Conservation (phyloP, 441 rosid genomes). For the Pelargonium australe region DNA sequence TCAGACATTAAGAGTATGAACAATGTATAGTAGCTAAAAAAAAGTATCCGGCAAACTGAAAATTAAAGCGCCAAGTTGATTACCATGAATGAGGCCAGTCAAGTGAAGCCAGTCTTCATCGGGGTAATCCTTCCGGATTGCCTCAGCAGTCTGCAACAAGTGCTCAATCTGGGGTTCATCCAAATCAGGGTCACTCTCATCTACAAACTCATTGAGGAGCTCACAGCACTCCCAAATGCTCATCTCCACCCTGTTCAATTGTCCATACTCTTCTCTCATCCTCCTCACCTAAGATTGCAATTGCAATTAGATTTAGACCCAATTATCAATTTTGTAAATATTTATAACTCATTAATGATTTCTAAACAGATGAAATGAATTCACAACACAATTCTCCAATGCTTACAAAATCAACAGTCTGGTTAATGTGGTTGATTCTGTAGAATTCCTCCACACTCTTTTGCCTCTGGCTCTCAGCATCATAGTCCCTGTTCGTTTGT, state of each 20-base stretch:
- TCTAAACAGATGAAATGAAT: too few species aligned
- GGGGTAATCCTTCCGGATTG: slow-evolving; percentile 70
- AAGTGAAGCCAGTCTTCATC: slow-evolving; percentile 83
- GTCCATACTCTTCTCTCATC: slow-evolving; percentile 56
- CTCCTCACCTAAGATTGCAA: slow-evolving; percentile 37
- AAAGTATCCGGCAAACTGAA: too few species aligned
- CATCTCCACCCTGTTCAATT: slow-evolving; percentile 57
- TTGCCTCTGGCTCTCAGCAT: slow-evolving; percentile 52
- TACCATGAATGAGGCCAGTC: slow-evolving; percentile 86
- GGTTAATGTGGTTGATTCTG: slow-evolving; percentile 62
- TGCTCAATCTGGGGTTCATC: slow-evolving; percentile 94
- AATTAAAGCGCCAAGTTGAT: too few species aligned
- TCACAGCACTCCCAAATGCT: slow-evolving; percentile 92
- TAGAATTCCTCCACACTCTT: slow-evolving; percentile 64
- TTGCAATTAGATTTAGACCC: too few species aligned
- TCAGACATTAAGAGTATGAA: too few species aligned
- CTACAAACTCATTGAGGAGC: slow-evolving; percentile 64
- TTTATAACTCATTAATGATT: too few species aligned
- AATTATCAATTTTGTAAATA: too few species aligned
- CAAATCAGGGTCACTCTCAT: slow-evolving; percentile 85
- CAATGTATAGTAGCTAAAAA: too few species aligned
- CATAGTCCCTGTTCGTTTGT: slow-evolving; percentile 46
- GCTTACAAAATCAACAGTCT: slow-evolving; percentile 49
- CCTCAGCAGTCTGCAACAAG: slow-evolving; percentile 80
- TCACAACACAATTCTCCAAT: too few species aligned